phyloP scores from a whole-genome alignment of 306 rosid genomes.

The Pyrus communis region DNA sequence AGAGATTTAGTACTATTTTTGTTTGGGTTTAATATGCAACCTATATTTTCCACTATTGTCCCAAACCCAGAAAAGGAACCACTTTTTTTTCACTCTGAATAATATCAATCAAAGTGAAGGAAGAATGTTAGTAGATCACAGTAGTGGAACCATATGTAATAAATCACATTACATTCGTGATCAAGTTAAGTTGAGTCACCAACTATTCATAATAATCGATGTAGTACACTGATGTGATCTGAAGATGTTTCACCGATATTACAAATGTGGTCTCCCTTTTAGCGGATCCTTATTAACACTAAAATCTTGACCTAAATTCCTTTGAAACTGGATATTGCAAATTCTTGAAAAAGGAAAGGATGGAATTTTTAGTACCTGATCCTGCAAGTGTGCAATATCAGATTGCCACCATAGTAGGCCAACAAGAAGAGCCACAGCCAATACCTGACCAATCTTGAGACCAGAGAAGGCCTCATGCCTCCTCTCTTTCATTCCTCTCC shows the following conservation, averaged over 20 bases:
- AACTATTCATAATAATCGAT: background rate
- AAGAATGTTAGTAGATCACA: background rate
- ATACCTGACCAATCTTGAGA: constrained; percentile 39
- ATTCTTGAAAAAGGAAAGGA: background rate
- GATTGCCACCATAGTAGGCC: constrained; percentile 71
- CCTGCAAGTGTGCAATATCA: constrained; percentile 41
- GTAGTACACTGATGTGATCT: too few relatives aligned
- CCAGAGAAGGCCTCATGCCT: constrained; percentile 46
- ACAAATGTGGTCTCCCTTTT: background rate
- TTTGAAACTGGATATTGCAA: background rate
- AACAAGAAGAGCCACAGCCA: constrained; percentile 38
- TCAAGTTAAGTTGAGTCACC: background rate
- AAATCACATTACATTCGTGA: background rate
- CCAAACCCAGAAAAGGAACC: background rate
- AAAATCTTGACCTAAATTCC: background rate
- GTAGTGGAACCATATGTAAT: background rate
- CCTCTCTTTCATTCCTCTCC: constrained; percentile 68
- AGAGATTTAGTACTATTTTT: background rate
- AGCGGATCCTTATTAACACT: background rate
- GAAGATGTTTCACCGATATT: too few relatives aligned
- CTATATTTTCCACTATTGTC: background rate
- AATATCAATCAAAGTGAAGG: too few relatives aligned
- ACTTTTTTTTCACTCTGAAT: too few relatives aligned
- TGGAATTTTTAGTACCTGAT: constrained; percentile 36
- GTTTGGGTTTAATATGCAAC: background rate